Base-by-base conservation (phyloP, 129 eudicot species). In the Flaveria robusta region DNA sequence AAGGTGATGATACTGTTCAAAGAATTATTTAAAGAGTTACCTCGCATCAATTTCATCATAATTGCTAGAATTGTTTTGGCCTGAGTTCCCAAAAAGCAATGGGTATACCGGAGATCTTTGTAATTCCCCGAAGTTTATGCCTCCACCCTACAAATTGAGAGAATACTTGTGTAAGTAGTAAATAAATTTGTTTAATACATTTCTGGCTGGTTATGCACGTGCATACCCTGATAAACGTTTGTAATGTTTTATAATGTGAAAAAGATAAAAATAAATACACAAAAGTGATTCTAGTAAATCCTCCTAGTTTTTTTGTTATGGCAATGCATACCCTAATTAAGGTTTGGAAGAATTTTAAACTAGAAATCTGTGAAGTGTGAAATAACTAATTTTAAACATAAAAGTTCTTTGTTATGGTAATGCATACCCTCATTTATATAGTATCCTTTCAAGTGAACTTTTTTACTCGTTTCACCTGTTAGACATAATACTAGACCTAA, bases 61-160 rank as follows among this genome's bases (percentile, higher is more conserved):
- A 45, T 63, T 24, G 42, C 39, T 68, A 13, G 70, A 55, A 9
- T 60, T 45, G 37, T 13, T 39, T 83, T 86, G 83, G 69, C 84
- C 93, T 5, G 85, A 70, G 46, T 9, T 55, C 23, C 98, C 92
- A 41, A 73, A 74, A 55, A 84, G 79, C 70, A 93, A 68, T 0
- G 86, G 85, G 78, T 93, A 87, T 7, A 58, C 60, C 1, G 96
- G 87, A 45, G 91, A 74, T 52, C 68, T 82, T n/a, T 82, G 19
- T 26, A 90, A 71, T 27, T 82, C 51, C 7, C 89, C 86, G 51
- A 88, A 90, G 75, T 87, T 87, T 46, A 90, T 82, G 54, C 88
- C 90, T 78, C 96, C 97, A 45, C 96, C 98, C 98, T 90, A 77
- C 23, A 52, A 68, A 67, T 54, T 12, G 34, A 15, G 46, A 13